These are phyloP conservation scores for Alnus glutinosa DNA, from an alignment of 306 rosid genomes.

Conservation along the genomic window DNA sequence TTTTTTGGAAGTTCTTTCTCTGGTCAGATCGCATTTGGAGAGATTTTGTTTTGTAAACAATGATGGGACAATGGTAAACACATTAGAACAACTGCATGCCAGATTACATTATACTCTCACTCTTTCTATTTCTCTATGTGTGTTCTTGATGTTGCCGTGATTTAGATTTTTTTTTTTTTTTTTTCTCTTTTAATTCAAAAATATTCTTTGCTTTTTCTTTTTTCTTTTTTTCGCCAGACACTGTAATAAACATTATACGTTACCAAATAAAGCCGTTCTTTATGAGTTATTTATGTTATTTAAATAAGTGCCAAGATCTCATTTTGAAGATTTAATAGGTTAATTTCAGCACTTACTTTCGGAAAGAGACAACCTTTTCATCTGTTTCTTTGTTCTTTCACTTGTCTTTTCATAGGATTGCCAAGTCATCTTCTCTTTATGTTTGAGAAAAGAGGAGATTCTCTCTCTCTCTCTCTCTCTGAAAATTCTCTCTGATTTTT, in stretches of 20 bases:
- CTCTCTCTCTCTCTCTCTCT: not conserved
- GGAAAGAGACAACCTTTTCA: not conserved
- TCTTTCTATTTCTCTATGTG: not conserved
- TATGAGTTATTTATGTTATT: not conserved
- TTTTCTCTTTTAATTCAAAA: not conserved
- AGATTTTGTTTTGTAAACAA: not conserved
- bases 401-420: not conserved
- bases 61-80: not conserved
- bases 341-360: not conserved
- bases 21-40: not conserved
- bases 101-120: not conserved
- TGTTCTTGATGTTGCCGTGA: not conserved
- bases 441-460: constrained; percentile 3
- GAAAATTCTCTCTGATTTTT: no score
- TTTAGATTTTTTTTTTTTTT: not conserved
- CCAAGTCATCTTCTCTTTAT: constrained; percentile 11
- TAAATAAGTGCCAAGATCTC: not conserved
- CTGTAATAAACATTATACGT: not conserved
- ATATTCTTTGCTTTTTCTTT: not conserved
- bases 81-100: not conserved
- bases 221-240: not conserved
- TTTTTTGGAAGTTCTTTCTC: not conserved
- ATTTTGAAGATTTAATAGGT: not conserved
- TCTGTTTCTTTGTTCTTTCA: not conserved
- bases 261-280: not conserved